Evolutionary conservation across 176 grass and related monocot genomes (phyloP).

Genomic region (Oryza longistaminata): DNA sequence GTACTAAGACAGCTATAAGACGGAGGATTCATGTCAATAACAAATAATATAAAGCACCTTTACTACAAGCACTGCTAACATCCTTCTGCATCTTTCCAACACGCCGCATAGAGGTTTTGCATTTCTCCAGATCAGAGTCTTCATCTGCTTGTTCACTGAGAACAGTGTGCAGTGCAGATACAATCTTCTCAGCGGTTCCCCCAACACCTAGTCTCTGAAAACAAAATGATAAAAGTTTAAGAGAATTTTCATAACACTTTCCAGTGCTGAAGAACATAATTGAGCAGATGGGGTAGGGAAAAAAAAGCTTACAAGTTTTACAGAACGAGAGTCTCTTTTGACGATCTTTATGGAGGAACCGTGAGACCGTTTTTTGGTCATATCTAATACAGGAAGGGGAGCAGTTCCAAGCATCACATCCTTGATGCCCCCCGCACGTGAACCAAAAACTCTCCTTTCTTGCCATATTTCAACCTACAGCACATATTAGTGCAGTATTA

Average conservation of each 20-base stretch:
- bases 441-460: constrained; percentile 99
- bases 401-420: constrained; percentile 87
- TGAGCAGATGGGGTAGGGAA: neutral
- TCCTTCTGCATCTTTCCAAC: constrained; percentile 87
- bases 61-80: constrained; percentile 59
- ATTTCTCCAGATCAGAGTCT: constrained; percentile 75
- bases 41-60: constrained; percentile 64
- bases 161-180: constrained; percentile 82
- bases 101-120: constrained; percentile 56
- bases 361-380: constrained; percentile 78
- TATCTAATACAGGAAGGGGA: constrained; percentile 73
- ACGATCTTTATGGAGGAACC: constrained; percentile 75
- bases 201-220: constrained; percentile 85
- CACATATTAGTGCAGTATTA: constrained; percentile 1
- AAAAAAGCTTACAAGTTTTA: constrained; percentile 78
- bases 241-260: constrained; percentile 15
- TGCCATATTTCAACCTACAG: constrained; percentile 96
- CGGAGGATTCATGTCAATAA: constrained; percentile 1
- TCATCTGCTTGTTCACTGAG: constrained; percentile 57
- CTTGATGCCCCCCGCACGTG: constrained; percentile 69
- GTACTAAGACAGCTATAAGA: constrained; percentile 17
- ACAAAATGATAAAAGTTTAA: constrained; percentile 23
- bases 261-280: constrained; percentile 9
- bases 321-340: constrained; percentile 78
- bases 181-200: constrained; percentile 81